Evolutionary conservation across 2,329 filamentous ascomycete species (phyloP).

Genomic region (Aureobasidium sp.): DNA sequence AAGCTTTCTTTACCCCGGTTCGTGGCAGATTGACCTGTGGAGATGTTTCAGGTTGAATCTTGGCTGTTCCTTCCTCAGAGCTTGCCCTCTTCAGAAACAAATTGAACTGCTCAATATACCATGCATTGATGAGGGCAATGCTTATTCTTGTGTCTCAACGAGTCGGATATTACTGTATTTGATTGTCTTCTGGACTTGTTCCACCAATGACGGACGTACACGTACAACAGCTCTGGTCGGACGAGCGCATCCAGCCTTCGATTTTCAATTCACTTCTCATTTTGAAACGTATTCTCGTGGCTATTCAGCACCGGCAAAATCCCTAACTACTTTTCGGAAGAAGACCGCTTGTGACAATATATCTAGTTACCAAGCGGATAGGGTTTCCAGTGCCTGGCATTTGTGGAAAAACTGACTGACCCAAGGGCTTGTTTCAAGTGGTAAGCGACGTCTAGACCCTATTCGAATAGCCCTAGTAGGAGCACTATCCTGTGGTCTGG

Average conservation of each 20-base stretch:
- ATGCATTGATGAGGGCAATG: background rate
- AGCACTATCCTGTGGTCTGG: fast-evolving
- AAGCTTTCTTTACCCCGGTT: constrained; percentile 1
- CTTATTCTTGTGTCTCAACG: too few relatives aligned
- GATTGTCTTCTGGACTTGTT: background rate
- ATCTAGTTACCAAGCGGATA: background rate
- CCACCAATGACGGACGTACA: background rate
- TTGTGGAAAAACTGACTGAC: constrained; percentile 1
- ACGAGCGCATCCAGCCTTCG: background rate
- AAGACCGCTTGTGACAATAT: background rate
- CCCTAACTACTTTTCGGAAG: background rate
- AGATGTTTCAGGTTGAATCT: background rate
- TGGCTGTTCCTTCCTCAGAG: background rate
- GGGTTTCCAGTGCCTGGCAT: background rate
- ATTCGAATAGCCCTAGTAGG: background rate
- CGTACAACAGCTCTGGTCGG: background rate
- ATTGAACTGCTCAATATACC: background rate
- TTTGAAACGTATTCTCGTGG: too few relatives aligned
- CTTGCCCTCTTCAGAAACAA: background rate
- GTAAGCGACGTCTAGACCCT: background rate
- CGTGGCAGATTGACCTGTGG: background rate
- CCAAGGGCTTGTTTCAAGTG: background rate
- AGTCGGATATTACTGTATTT: too few relatives aligned
- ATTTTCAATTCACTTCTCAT: too few relatives aligned
- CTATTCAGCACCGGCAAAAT: background rate